These are phyloP conservation scores for Plectranthus barbatus DNA, from an alignment of 257 asterid genomes.

Conservation along the genomic window DNA sequence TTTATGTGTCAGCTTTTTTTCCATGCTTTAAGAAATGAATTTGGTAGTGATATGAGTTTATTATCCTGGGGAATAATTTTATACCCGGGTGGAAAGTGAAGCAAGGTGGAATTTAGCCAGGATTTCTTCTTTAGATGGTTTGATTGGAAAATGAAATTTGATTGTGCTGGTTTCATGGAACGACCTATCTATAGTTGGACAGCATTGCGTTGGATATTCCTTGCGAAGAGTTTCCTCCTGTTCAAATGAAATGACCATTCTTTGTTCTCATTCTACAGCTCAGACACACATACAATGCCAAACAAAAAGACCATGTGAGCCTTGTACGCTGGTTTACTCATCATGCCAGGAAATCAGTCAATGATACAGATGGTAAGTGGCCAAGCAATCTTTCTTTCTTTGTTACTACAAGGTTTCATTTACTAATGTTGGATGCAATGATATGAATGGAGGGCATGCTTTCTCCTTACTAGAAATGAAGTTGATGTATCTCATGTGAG, in stretches of 20 bases:
- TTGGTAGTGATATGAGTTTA: too few relatives aligned
- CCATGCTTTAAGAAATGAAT: too few relatives aligned
- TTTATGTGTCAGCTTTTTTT: too few relatives aligned
- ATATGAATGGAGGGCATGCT: neutral
- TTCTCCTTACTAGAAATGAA: neutral
- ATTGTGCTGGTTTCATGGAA: too few relatives aligned
- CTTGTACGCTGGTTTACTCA: conserved; percentile 42
- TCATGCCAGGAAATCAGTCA: conserved; percentile 37
- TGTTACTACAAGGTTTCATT: neutral
- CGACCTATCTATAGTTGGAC: neutral
- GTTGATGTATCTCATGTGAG: neutral
- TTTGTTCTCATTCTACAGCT: conserved; percentile 39
- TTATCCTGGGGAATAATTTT: too few relatives aligned
- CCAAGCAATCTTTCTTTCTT: neutral
- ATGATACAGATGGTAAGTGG: conserved; percentile 46
- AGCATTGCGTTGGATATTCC: neutral
- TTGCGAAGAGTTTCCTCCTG: neutral
- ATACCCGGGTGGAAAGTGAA: too few relatives aligned
- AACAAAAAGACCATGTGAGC: conserved; percentile 32
- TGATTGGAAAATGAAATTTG: too few relatives aligned
- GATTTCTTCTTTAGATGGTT: too few relatives aligned
- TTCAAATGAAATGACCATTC: neutral
- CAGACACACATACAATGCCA: conserved; percentile 30
- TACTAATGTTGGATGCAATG: neutral
- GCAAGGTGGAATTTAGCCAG: too few relatives aligned